Evolutionary conservation across 371 early-diverging fungal genomes (phyloP).

Genomic region (Mucor mucedo): DNA sequence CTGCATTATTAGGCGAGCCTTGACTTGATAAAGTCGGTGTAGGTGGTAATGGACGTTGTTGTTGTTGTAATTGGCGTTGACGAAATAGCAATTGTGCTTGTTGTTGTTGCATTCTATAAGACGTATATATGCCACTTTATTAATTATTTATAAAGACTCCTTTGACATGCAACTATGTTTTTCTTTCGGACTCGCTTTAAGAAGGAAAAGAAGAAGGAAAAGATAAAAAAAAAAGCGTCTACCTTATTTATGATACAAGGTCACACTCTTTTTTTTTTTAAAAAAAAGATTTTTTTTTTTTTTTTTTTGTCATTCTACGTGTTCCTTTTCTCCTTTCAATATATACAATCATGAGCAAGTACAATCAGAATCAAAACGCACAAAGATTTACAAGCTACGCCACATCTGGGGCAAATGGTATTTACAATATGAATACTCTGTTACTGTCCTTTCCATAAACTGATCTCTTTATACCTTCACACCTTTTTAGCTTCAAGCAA

Average conservation of each 20-base stretch:
- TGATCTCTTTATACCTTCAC: background rate
- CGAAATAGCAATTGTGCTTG: constrained; percentile 5
- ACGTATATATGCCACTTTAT: background rate
- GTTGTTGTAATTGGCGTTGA: constrained; percentile 9
- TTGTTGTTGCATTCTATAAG: constrained; percentile 3
- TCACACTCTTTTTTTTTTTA: background rate
- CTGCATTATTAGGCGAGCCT: background rate
- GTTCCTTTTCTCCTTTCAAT: too few relatives aligned
- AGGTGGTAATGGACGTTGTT: constrained; percentile 4
- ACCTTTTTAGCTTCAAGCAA: background rate
- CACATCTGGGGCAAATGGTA: constrained; percentile 5
- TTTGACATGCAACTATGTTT: background rate
- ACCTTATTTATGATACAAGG: background rate
- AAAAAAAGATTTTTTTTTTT: background rate
- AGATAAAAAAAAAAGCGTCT: background rate
- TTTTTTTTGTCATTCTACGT: background rate
- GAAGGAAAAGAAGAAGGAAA: background rate
- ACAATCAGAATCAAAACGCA: background rate
- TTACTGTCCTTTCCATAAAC: too few relatives aligned
- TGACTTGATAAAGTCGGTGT: constrained; percentile 5
- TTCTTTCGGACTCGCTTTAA: too few relatives aligned
- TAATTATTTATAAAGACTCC: background rate
- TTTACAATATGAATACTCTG: background rate
- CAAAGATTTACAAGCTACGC: background rate
- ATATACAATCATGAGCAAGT: background rate